Base-by-base conservation (phyloP, 192 early-diverging fungal genomes). In the Rhizophlyctis rosea region DNA sequence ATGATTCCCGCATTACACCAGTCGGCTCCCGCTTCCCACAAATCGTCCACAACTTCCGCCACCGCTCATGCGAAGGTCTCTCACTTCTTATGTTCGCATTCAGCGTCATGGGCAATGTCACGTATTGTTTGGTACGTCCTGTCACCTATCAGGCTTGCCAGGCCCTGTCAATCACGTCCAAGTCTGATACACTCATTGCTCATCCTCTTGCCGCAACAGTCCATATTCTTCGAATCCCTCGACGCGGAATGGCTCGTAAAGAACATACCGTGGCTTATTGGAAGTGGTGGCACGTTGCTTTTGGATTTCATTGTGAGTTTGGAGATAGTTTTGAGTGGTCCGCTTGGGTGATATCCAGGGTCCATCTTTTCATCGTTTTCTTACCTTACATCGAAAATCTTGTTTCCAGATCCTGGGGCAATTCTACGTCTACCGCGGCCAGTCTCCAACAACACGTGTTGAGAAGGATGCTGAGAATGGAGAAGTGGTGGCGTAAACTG, bases 11-110 rank as follows among this genome's bases (percentile, higher is more conserved):
- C 52, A 13, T 0, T 56, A 55, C 27, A 5, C 9, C 28, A 68
- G 66, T 68, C 14, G 58, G 57, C 24, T 49, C 66, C 1, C 49
- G 91, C 47, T 76, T 92, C 36, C 92, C 92, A 3, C 92, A 94
- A 62, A 90, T 94, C 31, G 77, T 87, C 51, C 85, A 87, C 78
- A 94, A 94, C 74, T 84, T 76, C 67, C 70, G 73, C 29, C 78
- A 80, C 36, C 81, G 86, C 69, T 84, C 81, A 11, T 87, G 85
- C 18, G 90, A 91, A 64, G 92, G 92, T 1, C 76, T 94, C 44
- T 86, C 86, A n/a, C 60, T 88, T 3, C 80, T 76, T 47, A 91
- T 94, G 90, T 94, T 94, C 75, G 60, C 83, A n/a, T 90, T 88
- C 72, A 82, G 84, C 23, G 85, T 90, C 31, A 54, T 92, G 59